Evolutionary conservation across 148 eudicot species (phyloP), one percentile per base, ranked within the genome.

Genomic region (Camellia japonica): DNA sequence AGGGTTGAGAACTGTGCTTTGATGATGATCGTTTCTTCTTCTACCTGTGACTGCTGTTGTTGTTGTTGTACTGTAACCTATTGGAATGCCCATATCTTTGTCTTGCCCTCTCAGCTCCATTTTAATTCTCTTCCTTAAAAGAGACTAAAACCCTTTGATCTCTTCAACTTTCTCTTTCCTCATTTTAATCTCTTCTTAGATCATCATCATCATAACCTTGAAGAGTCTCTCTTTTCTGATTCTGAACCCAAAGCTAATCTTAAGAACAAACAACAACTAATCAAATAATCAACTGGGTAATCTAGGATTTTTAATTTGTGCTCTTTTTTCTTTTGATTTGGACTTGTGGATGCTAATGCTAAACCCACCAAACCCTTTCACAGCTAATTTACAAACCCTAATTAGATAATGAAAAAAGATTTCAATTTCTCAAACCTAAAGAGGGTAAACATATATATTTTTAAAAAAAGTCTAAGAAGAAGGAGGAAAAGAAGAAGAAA

Each of bases 51-150:
- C 38, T 30, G 38, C 38, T 68, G 79, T 42, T 79, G 74, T n/a
- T 42, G 82, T 67, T 64, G 73, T 68, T 44, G 80, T 81, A 30
- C 43, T 82, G 8, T 69, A 70, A 63, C 66, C 72, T 43, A 54
- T 84, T 73, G 67, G 52, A 71, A 59, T 68, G 41, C 76, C 74
- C 47, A 72, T 59, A 43, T 78, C 73, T 58, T 78, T 56, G 11
- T 83, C 80, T 84, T 61, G 80, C 0, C 73, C 75, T 49, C 85
- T 80, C 7, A 81, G 59, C 38, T 87, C 84, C 86, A 88, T 85
- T 54, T 30, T 23, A 3, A 59, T 68, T 68, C 56, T 14, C 58
- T 75, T 64, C 64, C 38, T 64, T 43, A 54, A n/a, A 52, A 49
- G 7, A 49, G 7, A 49, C 5, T 49, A 3, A 4, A 9, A 5